Conservation (phyloP, 192 early-diverging fungal species). For the Linnemannia schmuckeri region DNA sequence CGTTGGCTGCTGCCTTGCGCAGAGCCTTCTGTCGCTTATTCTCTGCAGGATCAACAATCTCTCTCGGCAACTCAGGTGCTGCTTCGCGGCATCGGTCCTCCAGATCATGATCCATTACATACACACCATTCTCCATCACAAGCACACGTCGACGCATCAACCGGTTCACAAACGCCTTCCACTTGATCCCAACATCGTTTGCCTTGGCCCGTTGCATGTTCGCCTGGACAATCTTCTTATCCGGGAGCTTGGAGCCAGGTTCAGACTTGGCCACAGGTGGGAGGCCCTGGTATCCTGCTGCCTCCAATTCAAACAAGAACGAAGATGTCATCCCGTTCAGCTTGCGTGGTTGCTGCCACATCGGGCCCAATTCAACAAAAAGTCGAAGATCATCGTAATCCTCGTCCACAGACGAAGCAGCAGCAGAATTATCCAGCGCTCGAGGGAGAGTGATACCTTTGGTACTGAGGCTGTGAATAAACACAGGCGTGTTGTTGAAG, state of each 20-base stretch:
- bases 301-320: not conserved
- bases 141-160: not conserved
- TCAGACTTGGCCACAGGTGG: not conserved
- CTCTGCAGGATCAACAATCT: not conserved
- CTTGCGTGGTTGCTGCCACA: conserved; percentile 32
- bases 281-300: not conserved
- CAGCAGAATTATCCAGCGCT: not conserved
- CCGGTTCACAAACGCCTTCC: not conserved
- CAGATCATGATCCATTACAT: not conserved
- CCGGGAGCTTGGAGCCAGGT: not conserved
- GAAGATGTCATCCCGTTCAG: not conserved
- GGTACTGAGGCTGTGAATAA: not conserved
- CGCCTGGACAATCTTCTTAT: not conserved
- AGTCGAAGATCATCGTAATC: conserved; percentile 24
- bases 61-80: not conserved
- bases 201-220: not conserved
- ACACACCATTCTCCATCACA: not conserved
- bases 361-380: conserved; percentile 18
- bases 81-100: not conserved
- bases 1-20: not conserved
- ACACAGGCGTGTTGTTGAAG: not conserved
- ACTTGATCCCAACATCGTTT: not conserved
- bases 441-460: conserved; percentile 3
- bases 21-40: not conserved
- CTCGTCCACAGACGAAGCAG: not conserved